A percentile compares a stretch with the other conserved stretches of the same genome.
Evolutionary conservation across 2,329 filamentous ascomycete species (phyloP).

Genomic region (Xylaria sp.): DNA sequence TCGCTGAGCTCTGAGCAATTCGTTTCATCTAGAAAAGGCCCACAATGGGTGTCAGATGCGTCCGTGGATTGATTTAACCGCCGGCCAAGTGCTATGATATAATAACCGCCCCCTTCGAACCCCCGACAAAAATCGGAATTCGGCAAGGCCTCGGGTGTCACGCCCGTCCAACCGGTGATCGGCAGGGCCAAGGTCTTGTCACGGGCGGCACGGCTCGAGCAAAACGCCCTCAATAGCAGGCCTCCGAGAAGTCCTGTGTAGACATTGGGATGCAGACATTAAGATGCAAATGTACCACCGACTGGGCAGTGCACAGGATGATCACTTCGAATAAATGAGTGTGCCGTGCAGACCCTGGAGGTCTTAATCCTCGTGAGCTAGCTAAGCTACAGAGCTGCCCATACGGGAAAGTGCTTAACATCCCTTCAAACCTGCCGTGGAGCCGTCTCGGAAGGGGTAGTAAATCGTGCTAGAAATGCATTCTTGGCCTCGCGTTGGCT

Average conservation of each 20-base stretch:
- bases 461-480: conserved; percentile 3
- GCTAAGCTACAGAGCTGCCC: not conserved
- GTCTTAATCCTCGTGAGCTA: not conserved
- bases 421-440: too few relatives aligned
- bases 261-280: too few relatives aligned
- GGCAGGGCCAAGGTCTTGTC: conserved; percentile 17
- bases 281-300: too few relatives aligned
- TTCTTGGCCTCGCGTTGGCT: conserved; percentile 4
- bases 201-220: conserved; percentile 2
- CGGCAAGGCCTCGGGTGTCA: conserved; percentile 16
- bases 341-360: not conserved
- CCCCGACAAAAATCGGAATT: conserved; percentile 13
- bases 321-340: not conserved
- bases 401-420: conserved; percentile 1
- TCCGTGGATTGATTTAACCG: conserved; percentile 14
- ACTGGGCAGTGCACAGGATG: not conserved
- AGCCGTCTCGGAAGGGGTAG: not conserved
- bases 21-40: conserved; percentile 1
- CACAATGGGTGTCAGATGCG: not conserved
- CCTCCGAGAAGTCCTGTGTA: not conserved
- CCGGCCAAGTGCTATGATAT: conserved; percentile 4
- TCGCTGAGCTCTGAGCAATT: not conserved
- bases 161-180: conserved; percentile 20
- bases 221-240: not conserved
- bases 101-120: not conserved